A percentile compares a stretch with the other conserved stretches of the same genome.
phyloP scores from a whole-genome alignment of 139 green algal species.

The Microglena sp. region DNA sequence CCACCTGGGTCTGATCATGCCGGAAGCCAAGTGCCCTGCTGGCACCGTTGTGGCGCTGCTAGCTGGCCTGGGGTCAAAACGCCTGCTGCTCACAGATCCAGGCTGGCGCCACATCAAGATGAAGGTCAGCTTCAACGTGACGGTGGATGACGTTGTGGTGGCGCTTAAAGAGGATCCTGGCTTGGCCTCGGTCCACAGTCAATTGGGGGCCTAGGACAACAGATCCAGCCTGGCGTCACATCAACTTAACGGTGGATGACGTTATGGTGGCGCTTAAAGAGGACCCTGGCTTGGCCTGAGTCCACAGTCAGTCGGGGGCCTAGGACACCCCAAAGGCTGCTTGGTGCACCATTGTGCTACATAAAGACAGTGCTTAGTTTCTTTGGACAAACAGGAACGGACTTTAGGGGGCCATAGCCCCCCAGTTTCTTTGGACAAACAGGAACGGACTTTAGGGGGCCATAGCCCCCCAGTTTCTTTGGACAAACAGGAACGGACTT shows the following conservation, averaged over 20 bases:
- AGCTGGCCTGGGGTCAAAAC: slow-evolving; percentile 27
- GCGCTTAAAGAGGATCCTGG: slow-evolving; percentile 27
- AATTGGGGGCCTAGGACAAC: slow-evolving; percentile 1
- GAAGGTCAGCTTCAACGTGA: slow-evolving; percentile 10
- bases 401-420: too few species aligned
- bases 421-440: too few species aligned
- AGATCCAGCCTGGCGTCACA: slow-evolving; percentile 10
- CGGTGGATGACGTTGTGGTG: slow-evolving; percentile 23
- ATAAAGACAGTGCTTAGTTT: too few species aligned
- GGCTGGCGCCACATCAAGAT: slow-evolving; percentile 9
- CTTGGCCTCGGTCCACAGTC: slow-evolving; percentile 20
- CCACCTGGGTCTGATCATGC: slow-evolving; percentile 21
- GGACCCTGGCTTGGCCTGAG: slow-evolving; percentile 15
- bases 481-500: too few species aligned
- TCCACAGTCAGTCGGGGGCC: slow-evolving; percentile 17
- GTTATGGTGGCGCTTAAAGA: slow-evolving; percentile 25
- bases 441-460: too few species aligned
- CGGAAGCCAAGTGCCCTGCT: slow-evolving; percentile 6
- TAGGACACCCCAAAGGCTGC: too few species aligned
- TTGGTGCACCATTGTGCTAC: too few species aligned
- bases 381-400: too few species aligned
- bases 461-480: too few species aligned
- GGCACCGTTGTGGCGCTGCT: slow-evolving; percentile 25
- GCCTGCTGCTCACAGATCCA: slow-evolving; percentile 13
- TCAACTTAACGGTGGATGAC: slow-evolving; percentile 20